Percentiles rank a stretch among this genome's conserved stretches.
Evolutionary conservation across 139 green algal genomes (phyloP).

Genomic region (Zygnema cylindricum): DNA sequence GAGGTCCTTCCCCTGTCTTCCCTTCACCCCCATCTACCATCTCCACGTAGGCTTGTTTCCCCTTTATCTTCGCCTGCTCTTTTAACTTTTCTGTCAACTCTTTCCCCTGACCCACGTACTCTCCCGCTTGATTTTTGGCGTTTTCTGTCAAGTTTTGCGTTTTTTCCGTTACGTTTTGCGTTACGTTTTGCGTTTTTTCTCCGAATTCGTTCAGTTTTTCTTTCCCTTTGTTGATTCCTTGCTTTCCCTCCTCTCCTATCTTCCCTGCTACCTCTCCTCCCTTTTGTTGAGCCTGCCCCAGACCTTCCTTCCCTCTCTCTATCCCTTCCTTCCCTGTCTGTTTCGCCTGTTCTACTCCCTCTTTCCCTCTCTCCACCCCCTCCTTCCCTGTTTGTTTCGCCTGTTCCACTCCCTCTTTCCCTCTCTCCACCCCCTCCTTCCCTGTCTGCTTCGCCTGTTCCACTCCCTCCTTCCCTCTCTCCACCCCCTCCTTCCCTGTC

Average conservation of each 20-base stretch:
- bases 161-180: background rate
- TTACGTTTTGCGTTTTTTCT: background rate
- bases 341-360: background rate
- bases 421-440: background rate
- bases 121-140: background rate
- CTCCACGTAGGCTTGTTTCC: background rate
- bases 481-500: background rate
- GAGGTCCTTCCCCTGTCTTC: background rate
- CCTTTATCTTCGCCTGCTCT: background rate
- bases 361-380: background rate
- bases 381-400: background rate
- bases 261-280: background rate
- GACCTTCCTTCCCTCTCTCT: background rate
- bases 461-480: background rate
- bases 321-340: background rate
- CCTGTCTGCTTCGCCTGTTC: background rate
- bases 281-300: background rate
- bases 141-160: background rate
- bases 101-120: background rate
- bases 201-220: background rate
- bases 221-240: background rate
- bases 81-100: background rate
- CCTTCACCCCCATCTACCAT: background rate
- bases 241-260: background rate
- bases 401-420: background rate